Percentiles rank a stretch among this genome's conserved stretches.
These are phyloP conservation scores for Pythium scleroteichum DNA, from an alignment of 352 stramenopile species.

Conservation along the genomic window DNA sequence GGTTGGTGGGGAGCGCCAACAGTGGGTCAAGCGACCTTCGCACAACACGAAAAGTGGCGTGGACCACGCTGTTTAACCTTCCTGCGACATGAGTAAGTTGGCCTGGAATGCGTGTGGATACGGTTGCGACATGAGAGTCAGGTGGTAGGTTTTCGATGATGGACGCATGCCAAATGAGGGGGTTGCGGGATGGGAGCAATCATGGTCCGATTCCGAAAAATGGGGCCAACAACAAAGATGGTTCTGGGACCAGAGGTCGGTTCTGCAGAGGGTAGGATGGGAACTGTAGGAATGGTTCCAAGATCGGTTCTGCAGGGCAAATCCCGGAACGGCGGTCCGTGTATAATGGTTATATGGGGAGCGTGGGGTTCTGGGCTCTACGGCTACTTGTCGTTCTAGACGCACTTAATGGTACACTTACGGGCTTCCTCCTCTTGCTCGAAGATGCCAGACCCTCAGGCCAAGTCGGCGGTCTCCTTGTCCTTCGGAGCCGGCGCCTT, in stretches of 20 bases:
- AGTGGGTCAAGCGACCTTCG: constrained; percentile 26
- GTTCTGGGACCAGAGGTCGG: no score
- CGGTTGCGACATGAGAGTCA: no score
- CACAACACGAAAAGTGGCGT: constrained; percentile 5
- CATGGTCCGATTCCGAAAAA: no score
- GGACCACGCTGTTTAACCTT: background rate
- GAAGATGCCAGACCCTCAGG: constrained; percentile 15
- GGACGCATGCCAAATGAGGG: no score
- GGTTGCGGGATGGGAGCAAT: no score
- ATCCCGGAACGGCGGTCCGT: background rate
- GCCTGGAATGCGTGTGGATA: no score
- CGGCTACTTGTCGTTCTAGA: no score
- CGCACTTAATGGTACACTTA: background rate
- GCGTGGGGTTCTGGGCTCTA: background rate
- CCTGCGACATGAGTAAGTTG: background rate
- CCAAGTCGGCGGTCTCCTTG: constrained; percentile 34
- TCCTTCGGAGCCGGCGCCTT: constrained; percentile 23
- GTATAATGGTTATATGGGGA: background rate
- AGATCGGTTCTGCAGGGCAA: background rate
- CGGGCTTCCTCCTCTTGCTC: background rate
- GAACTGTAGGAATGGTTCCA: no score
- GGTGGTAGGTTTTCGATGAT: no score
- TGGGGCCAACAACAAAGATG: no score
- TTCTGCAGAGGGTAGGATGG: no score
- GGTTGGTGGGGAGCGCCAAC: constrained; percentile 6